Base-by-base conservation (phyloP, 164 flowering plant species). In the Warburgia ugandensis region DNA sequence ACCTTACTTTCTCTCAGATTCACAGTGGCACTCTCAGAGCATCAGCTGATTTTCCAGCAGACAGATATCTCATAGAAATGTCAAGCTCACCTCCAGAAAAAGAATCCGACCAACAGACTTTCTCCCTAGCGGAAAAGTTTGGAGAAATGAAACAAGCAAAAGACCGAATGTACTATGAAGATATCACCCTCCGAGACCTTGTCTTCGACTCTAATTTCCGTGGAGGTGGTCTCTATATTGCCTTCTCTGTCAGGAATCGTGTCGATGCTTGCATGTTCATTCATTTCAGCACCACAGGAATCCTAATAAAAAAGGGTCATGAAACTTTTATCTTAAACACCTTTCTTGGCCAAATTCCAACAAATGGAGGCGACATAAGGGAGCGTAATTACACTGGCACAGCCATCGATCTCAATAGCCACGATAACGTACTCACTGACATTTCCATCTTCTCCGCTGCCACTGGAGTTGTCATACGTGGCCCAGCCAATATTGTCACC, bases 361-460 rank as follows among this genome's bases (percentile, higher is more conserved):
- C 83, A 7, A 52, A 69, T 7, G 88, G 88, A 3, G 79, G 79
- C 0, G 77, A 77, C 54, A 26, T 14, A 3, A 61, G 32, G 0
- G 88, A 81, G 62, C 68, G 26, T 28, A 13, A 39, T 19, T 81
- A 65, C 51, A 48, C 88, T 0, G 84, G 84, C 17, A 79, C 79
- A 0, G 88, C 52, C 0, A 63, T 63, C 9, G 55, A 63, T 25
- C 48, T 63, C 8, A 58, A 53, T 29, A 57, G 67, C 68, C 44
- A 79, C 64, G 88, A 81, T 35, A 75, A 79, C 39, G 66, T 68
- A 1, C 61, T 79, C 32, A 77, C 80, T 0, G 78, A 81, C 8
- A 71, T 72, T 0, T 77, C 41, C 13, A 35, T 80, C 14, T 80
- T 80, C 66, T 78, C 87, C 0, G 81, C 79, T 0, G 81, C 3